Base-by-base conservation (phyloP, 202 grass and related monocot species). In the Carex sylvatica region DNA sequence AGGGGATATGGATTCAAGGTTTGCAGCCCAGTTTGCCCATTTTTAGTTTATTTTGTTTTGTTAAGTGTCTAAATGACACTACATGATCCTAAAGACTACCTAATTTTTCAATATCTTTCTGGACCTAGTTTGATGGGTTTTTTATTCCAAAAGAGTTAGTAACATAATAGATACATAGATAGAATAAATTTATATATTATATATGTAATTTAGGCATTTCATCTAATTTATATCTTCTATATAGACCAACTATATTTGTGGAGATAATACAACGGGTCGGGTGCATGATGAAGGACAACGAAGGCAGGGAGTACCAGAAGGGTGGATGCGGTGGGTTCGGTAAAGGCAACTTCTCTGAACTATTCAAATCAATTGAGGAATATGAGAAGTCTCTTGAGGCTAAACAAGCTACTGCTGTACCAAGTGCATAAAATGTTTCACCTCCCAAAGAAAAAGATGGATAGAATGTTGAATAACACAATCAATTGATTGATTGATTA, bases 211-310 rank as follows among this genome's bases (percentile, higher is more conserved):
- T 81, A 26, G 36, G 67, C 33, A n/a, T 76, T 19, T 76, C 72
- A 76, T 51, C 28, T 56, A 18, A 56, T 33, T 56, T 33, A 1
- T 35, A 3, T 76, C 49, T 79, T 78, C 9, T 19, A 14, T 81
- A 20, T 79, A 98, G 96, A 83, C 96, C 92, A 65, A 98, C 96
- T 9, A 81, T 98, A 26, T 98, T 98, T 81, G 62, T 98, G 80
- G 96, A 98, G 84, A 98, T 98, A 72, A 98, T 98, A 26, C 92
- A 98, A 67, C 92, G 96, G 85, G 86, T 98, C 9, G 96, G 96
- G 22, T 98, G 96, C 89, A 87, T 93, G 92, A 84, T 91, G 86
- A 98, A 98, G 84, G 88, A 93, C 12, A 62, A 92, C 14, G 66
- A 74, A 22, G 92, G 92, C 6, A 89, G 79, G 65, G 96, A 95